phyloP scores from a whole-genome alignment of 345 rosid genomes.

The Carallia pectinifolia region DNA sequence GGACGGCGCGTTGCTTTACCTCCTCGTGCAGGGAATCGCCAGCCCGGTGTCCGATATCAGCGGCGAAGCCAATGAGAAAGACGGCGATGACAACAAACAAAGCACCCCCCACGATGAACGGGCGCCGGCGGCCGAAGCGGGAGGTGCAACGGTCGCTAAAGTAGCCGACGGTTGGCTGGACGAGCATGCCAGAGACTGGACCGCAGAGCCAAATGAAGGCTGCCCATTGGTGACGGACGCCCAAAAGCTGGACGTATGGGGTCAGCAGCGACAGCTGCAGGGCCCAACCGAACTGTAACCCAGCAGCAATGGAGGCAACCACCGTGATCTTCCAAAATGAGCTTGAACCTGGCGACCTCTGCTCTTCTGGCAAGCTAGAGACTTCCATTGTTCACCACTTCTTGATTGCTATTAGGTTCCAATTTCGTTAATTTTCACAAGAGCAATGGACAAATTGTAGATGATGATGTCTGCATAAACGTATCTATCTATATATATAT shows the following conservation, averaged over 20 bases:
- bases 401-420: too few species aligned
- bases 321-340: constrained; percentile 43
- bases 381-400: background rate
- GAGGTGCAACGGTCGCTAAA: constrained; percentile 70
- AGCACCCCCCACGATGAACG: constrained; percentile 64
- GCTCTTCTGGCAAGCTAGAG: background rate
- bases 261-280: constrained; percentile 80
- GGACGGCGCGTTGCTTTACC: constrained; percentile 64
- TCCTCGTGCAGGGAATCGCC: constrained; percentile 44
- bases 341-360: background rate
- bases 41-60: constrained; percentile 61
- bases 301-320: constrained; percentile 81
- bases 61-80: constrained; percentile 76
- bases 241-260: constrained; percentile 81
- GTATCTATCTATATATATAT: too few species aligned
- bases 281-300: constrained; percentile 96
- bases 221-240: constrained; percentile 89
- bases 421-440: too few species aligned
- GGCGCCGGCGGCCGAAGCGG: constrained; percentile 84
- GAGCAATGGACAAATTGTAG: too few species aligned
- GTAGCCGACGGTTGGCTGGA: constrained; percentile 87
- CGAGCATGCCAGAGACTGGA: constrained; percentile 82
- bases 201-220: constrained; percentile 93
- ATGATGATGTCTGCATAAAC: too few species aligned
- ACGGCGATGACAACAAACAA: constrained; percentile 53